These are phyloP conservation scores for Nakataea oryzae DNA, from an alignment of 2,329 filamentous ascomycete genomes.

Conservation along the genomic window DNA sequence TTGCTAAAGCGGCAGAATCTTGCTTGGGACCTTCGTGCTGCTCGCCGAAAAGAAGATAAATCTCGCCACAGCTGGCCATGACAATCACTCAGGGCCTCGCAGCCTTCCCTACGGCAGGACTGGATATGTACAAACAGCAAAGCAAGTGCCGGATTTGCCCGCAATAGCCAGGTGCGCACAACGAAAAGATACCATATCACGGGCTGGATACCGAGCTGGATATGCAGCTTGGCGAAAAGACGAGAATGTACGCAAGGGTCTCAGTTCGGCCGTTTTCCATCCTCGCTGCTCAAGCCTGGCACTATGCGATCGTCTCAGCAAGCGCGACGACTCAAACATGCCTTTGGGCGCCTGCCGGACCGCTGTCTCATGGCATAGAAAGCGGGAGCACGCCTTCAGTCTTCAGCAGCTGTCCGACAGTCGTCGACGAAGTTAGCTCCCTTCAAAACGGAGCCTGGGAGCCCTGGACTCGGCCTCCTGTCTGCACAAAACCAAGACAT, in stretches of 20 bases:
- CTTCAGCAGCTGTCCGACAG: conserved; percentile 2
- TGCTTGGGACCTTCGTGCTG: not conserved
- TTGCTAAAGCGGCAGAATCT: not conserved
- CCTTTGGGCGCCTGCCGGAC: not conserved
- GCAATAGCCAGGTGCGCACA: too few species aligned
- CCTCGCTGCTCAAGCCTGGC: not conserved
- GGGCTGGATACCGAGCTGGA: not conserved
- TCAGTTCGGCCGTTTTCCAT: not conserved
- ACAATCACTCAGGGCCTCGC: too few species aligned
- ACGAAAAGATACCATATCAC: too few species aligned
- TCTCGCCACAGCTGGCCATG: too few species aligned
- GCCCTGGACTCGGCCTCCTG: not conserved
- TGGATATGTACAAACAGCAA: too few species aligned
- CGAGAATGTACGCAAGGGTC: not conserved
- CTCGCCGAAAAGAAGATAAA: not conserved
- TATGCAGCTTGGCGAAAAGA: not conserved
- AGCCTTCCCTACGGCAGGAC: too few species aligned
- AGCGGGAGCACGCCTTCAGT: not conserved
- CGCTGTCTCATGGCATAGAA: not conserved
- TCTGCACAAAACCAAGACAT: not conserved
- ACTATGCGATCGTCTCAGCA: not conserved
- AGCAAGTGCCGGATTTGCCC: too few species aligned
- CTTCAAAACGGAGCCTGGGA: not conserved
- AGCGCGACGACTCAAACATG: not conserved
- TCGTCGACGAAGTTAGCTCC: not conserved